Base-by-base conservation (phyloP, 345 rosid genomes). In the Acer negundo region DNA sequence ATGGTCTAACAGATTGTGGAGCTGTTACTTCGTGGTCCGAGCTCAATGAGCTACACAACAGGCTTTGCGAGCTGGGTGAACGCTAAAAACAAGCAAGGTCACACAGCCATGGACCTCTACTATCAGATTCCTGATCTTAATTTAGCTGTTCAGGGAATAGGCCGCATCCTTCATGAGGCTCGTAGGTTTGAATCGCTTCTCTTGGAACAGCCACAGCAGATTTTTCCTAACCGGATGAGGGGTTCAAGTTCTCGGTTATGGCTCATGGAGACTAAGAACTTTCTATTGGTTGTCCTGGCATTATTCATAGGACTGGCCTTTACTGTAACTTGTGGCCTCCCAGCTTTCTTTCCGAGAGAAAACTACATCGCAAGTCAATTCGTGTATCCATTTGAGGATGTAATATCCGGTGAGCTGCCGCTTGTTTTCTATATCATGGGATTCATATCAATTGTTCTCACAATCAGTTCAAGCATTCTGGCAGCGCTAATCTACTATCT, bases 31-130 rank as follows among this genome's bases (percentile, higher is more conserved):
- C n/a, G 51, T 38, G 42, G 7, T 3, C 42, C 7, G 42, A 38
- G 0, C 7, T 10, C 17, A 6, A n/a, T 7, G 4, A 7, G 28
- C 17, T 16, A 24, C 42, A 38, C 28, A 26, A 26, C 28, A 26
- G 23, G 7, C 6, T 38, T 28, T 9, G 64, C 10, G 2, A 3
- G 58, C 66, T 23, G 28, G 3, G 31, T 73, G 7, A 42, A 73
- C 68, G 62, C 77, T 15, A 6, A 23, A 23, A 73, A 73, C 69
- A 13, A 26, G 4, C 13, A 9, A 1, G 22, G 31, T 6, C n/a
- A n/a, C 8, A 73, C 68, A 6, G 58, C 77, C 20, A 17, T 73
- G 58, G 77, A 73, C 23, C 15, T 73, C 58, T 73, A 62, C 68
- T 40, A 73, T 55, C 19, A 2, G 63, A 62, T 9, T 44, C 31